Evolutionary conservation across 108 stramenopile genomes (phyloP).

Genomic region (Parietichytrium sp.): DNA sequence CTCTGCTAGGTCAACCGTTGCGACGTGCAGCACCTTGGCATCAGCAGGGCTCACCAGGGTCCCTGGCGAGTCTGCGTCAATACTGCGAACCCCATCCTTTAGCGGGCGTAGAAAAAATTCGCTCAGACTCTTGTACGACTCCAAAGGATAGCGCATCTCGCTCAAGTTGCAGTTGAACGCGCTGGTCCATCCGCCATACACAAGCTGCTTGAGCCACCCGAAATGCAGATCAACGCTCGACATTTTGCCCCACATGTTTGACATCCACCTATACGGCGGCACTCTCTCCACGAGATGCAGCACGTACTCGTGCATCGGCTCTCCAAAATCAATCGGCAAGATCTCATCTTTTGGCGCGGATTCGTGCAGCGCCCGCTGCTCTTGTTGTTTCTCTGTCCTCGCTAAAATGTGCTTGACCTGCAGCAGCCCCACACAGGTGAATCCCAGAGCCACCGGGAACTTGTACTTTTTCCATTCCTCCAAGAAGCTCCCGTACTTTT

Average conservation of each 20-base stretch:
- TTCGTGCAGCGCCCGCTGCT: background rate
- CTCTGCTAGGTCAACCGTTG: background rate
- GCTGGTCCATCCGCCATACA: conserved; percentile 11
- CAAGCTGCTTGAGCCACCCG: background rate
- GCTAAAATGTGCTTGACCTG: background rate
- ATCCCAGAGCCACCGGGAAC: conserved; percentile 11
- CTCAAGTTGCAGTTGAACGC: background rate
- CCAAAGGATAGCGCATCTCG: background rate
- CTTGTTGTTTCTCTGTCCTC: no score
- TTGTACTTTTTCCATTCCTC: background rate
- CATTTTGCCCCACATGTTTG: background rate
- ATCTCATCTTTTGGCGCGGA: background rate
- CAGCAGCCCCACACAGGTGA: background rate
- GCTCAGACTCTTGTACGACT: background rate
- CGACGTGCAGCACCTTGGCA: conserved; percentile 31
- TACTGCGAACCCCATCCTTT: conserved; percentile 1
- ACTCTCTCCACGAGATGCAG: background rate
- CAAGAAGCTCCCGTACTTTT: background rate
- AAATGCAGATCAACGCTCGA: background rate
- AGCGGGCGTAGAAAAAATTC: conserved; percentile 9
- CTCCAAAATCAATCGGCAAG: background rate
- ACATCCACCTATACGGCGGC: conserved; percentile 19
- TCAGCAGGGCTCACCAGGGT: background rate
- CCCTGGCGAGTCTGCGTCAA: conserved; percentile 34
- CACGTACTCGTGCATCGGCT: background rate